Conservation (phyloP, 495 filamentous ascomycete genomes). For the Bacidia gigantensis region DNA sequence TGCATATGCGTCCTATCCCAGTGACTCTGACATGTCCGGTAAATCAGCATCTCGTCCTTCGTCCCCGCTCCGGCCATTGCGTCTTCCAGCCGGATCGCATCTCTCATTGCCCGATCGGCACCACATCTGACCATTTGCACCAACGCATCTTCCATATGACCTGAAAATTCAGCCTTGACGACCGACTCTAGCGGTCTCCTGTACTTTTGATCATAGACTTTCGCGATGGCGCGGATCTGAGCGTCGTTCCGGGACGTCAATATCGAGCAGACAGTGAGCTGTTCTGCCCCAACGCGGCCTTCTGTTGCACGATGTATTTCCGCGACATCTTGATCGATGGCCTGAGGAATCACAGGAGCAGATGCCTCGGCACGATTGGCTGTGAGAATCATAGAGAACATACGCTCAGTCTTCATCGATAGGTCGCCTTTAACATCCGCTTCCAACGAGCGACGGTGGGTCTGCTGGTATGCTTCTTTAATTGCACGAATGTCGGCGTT, state of each 20-base stretch:
- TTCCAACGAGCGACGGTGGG: conserved; percentile 46
- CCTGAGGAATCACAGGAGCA: conserved; percentile 51
- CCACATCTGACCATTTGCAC: conserved; percentile 63
- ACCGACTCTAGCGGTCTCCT: conserved; percentile 51
- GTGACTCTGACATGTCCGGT: conserved; percentile 58
- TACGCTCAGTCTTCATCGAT: conserved; percentile 65
- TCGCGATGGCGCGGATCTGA: conserved; percentile 67
- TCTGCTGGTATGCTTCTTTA: conserved; percentile 57
- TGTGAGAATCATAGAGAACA: conserved; percentile 66
- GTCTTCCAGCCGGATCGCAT: conserved; percentile 67
- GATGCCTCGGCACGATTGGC: conserved; percentile 62
- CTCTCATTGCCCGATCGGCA: conserved; percentile 64
- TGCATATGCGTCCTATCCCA: conserved; percentile 64
- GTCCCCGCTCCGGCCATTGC: conserved; percentile 80
- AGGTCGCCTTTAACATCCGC: conserved; percentile 61
- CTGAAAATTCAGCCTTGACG: conserved; percentile 68
- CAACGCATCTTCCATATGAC: conserved; percentile 84
- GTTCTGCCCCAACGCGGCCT: conserved; percentile 55
- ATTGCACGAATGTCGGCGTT: conserved; percentile 80
- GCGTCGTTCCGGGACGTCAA: conserved; percentile 58
- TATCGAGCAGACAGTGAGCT: conserved; percentile 62
- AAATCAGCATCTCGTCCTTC: conserved; percentile 66
- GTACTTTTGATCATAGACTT: conserved; percentile 55
- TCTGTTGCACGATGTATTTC: conserved; percentile 62
- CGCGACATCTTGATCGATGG: conserved; percentile 56